A percentile compares a stretch with the other conserved stretches of the same genome.
Evolutionary conservation across 2,329 filamentous ascomycete species (phyloP).

Genomic region (Curvularia spicifera): DNA sequence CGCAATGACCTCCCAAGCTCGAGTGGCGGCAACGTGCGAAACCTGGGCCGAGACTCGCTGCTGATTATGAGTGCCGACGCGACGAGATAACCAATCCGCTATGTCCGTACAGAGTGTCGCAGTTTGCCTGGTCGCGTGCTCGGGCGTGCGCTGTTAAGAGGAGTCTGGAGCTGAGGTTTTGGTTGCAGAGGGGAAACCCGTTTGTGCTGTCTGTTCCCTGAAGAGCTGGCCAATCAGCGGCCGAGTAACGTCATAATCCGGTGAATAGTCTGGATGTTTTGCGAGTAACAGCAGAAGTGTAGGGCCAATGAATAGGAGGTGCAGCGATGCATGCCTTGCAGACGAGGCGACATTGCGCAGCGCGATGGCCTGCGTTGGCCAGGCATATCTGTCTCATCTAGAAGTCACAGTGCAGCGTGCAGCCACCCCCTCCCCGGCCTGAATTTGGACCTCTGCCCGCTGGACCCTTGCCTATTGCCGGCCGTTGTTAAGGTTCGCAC

Average conservation of each 20-base stretch:
- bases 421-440: not conserved
- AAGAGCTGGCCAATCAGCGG: constrained; percentile 20
- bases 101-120: constrained; percentile 9
- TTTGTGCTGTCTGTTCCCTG: constrained; percentile 18
- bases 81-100: constrained; percentile 21
- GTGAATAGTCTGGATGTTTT: constrained; percentile 14
- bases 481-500: not conserved
- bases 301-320: too few species aligned
- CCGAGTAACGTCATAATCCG: constrained; percentile 25
- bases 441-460: not conserved
- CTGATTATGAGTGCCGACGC: constrained; percentile 21
- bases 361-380: not conserved
- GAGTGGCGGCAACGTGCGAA: constrained; percentile 44
- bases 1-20: constrained; percentile 36
- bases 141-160: constrained; percentile 27
- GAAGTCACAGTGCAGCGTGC: not conserved
- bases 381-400: not conserved
- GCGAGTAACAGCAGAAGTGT: not conserved
- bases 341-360: not conserved
- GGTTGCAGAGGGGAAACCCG: constrained; percentile 8
- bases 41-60: constrained; percentile 41
- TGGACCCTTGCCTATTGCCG: not conserved
- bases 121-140: constrained; percentile 43
- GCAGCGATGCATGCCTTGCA: too few species aligned
- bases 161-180: constrained; percentile 33